phyloP scores from a whole-genome alignment of 176 grass and related monocot genomes.

The Carex pumila region DNA sequence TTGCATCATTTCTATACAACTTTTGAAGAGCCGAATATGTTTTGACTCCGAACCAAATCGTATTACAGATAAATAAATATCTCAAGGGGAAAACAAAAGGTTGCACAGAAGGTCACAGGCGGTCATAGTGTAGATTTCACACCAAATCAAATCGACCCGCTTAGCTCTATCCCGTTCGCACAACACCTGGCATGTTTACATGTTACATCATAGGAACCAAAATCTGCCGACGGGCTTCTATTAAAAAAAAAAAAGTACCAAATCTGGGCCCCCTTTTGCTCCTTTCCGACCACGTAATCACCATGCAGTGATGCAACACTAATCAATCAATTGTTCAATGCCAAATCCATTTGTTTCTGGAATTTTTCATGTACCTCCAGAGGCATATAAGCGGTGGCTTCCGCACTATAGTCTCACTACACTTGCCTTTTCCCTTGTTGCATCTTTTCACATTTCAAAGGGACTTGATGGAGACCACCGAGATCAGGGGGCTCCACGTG shows the following conservation, averaged over 20 bases:
- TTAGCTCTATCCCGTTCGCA: not conserved
- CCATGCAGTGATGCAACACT: not conserved
- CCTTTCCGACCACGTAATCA: not conserved
- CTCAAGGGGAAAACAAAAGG: too few relatives aligned
- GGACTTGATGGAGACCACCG: not conserved
- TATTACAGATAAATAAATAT: too few relatives aligned
- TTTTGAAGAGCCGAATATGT: too few relatives aligned
- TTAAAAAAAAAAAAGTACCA: not conserved
- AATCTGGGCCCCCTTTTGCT: not conserved
- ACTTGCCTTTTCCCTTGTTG: not conserved
- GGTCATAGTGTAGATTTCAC: too few relatives aligned
- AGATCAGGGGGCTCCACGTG: slow-evolving; percentile 15
- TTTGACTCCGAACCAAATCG: too few relatives aligned
- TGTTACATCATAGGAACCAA: not conserved
- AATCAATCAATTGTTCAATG: not conserved
- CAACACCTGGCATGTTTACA: not conserved
- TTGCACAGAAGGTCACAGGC: too few relatives aligned
- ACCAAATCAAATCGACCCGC: not conserved
- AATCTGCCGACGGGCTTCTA: too few relatives aligned
- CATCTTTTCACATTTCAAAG: not conserved
- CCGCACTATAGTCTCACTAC: not conserved
- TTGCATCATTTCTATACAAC: too few relatives aligned
- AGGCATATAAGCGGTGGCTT: not conserved
- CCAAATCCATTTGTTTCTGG: not conserved
- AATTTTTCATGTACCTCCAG: not conserved